phyloP scores from a whole-genome alignment of 805 yeast genomes.

The Kodamaea leandrae region DNA sequence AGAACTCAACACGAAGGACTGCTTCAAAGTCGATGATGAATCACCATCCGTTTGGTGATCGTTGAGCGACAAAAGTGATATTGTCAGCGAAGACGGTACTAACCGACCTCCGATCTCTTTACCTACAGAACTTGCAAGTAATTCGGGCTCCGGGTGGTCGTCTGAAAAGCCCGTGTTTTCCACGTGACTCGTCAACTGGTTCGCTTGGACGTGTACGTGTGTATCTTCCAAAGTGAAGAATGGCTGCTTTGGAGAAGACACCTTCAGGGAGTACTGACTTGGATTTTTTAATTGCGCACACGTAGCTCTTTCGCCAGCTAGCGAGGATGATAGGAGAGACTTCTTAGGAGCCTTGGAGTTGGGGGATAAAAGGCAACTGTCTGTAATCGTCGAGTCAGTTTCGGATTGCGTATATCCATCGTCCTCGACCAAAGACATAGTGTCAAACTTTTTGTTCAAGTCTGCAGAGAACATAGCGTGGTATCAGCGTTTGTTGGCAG shows the following conservation, averaged over 20 bases:
- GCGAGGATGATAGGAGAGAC: conserved; percentile 27
- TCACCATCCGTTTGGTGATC: conserved; percentile 12
- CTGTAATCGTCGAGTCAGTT: not conserved
- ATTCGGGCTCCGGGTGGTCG: conserved; percentile 45
- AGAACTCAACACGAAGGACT: conserved; percentile 1
- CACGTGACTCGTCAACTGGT: conserved; percentile 4
- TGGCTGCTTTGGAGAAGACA: conserved; percentile 9
- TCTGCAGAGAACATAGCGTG: conserved; percentile 10
- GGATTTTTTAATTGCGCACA: conserved; percentile 2
- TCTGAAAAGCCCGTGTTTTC: conserved; percentile 14
- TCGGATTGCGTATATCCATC: not conserved
- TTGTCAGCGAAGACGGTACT: conserved; percentile 43
- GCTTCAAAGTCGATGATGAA: conserved; percentile 6
- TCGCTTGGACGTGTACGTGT: conserved; percentile 7
- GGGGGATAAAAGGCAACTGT: not conserved
- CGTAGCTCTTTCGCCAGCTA: conserved; percentile 22
- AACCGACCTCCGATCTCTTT: conserved; percentile 38
- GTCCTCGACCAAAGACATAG: conserved; percentile 7
- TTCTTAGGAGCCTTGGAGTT: conserved; percentile 6
- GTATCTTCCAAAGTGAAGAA: conserved; percentile 16
- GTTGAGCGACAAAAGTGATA: conserved; percentile 37
- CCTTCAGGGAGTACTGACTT: not conserved
- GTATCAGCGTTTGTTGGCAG: not conserved
- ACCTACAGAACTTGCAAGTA: conserved; percentile 43
- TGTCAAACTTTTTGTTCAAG: conserved; percentile 11